Base-by-base conservation (phyloP, 2,329 filamentous ascomycete genomes). In the Xylariales sp. region DNA sequence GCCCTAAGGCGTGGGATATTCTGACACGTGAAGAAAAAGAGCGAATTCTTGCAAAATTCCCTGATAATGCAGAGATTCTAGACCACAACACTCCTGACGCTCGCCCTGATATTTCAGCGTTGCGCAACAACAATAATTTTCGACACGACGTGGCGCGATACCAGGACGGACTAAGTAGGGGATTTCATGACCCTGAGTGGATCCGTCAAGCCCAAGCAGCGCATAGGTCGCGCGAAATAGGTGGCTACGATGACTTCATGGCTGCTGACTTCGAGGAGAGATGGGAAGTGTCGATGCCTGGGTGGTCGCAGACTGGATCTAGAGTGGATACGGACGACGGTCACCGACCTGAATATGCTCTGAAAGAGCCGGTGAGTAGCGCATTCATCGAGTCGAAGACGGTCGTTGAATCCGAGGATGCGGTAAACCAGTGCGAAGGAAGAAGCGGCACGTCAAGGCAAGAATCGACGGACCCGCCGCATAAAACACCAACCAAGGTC, bases 111-210 rank as follows among this genome's bases (percentile, higher is more conserved):
- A 76, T 84, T 52, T 74, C 73, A 3, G 79, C 80, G 14, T 79
- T 86, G 10, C 79, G 80, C 67, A 85, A 83, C 70, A 83, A 83
- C 72, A 79, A 84, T 70, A 80, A 80, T 69, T 85, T 85, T 72
- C 83, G 84, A 10, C 76, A 83, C 54, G 83, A 84, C 72, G 81
- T 82, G 59, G 79, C 81, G 0, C 78, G 78, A 3, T 85, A 85
- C 73, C 81, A 80, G 36, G 81, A 83, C 41, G 80, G 85, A 69
- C 76, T 89, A 18, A 69, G 75, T 5, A 76, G 79, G 43, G 86
- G 86, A 3, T 81, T 80, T 41, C 84, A 87, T 65, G 85, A 88
- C 69, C 80, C 81, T 1, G 80, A 81, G 14, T 89, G 86, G 86
- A 80, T 89, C 7, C 77, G 74, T 16, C 79, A 84, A 63, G 86